A percentile compares a stretch with the other conserved stretches of the same genome.
Conservation (phyloP, 495 filamentous ascomycete genomes). For the Penicillium desertorum region DNA sequence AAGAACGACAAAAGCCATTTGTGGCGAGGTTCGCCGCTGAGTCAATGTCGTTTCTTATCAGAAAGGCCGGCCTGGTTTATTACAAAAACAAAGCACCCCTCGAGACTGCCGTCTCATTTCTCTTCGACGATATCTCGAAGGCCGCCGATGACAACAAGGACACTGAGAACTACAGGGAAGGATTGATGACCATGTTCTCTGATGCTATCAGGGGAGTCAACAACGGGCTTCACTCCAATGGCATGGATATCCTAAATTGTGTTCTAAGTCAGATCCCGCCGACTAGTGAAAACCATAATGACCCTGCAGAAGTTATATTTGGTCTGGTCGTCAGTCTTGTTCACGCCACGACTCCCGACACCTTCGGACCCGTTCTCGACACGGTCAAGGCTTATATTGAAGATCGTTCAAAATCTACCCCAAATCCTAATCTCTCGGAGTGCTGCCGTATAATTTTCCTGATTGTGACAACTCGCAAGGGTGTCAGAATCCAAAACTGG, state of each 20-base stretch:
- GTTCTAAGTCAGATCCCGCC: constrained; percentile 55
- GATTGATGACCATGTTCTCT: constrained; percentile 84
- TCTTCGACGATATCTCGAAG: constrained; percentile 63
- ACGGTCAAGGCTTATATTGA: constrained; percentile 53
- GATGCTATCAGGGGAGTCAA: constrained; percentile 86
- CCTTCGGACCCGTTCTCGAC: constrained; percentile 57
- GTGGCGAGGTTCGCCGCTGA: constrained; percentile 91
- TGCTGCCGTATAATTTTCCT: constrained; percentile 65
- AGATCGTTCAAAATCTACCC: constrained; percentile 29
- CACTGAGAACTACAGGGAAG: constrained; percentile 65
- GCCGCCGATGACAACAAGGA: constrained; percentile 51
- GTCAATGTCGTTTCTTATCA: constrained; percentile 87
- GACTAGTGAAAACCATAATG: constrained; percentile 46
- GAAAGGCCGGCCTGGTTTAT: constrained; percentile 76
- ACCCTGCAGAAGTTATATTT: constrained; percentile 59
- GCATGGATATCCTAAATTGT: constrained; percentile 63
- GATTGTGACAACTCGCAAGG: constrained; percentile 72
- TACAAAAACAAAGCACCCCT: constrained; percentile 69
- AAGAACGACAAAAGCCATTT: constrained; percentile 74
- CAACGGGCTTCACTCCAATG: constrained; percentile 75
- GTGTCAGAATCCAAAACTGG: constrained; percentile 74
- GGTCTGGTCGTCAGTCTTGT: constrained; percentile 77
- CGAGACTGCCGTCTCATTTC: constrained; percentile 63
- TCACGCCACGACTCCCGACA: constrained; percentile 75
- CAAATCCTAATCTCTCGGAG: constrained; percentile 46